A percentile compares a stretch with the other conserved stretches of the same genome.
These are phyloP conservation scores for Isoetes taiwanensis DNA, from an alignment of 75 land plant genomes.

Conservation along the genomic window DNA sequence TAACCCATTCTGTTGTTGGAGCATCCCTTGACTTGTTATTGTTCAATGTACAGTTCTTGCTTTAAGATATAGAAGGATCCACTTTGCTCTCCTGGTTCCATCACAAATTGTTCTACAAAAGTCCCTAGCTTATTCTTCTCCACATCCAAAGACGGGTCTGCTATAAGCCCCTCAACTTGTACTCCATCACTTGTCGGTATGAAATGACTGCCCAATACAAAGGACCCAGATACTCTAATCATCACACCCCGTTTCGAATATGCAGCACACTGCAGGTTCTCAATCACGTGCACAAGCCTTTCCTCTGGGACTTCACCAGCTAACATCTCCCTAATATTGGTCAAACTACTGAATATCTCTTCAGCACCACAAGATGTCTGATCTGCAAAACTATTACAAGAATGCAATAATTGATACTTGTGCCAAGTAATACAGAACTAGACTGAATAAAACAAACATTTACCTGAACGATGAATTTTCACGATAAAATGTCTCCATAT, in stretches of 20 bases:
- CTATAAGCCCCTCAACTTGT: constrained; percentile 83
- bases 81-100: constrained; percentile 53
- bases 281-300: constrained; percentile 83
- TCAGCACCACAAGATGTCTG: constrained; percentile 45
- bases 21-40: too few species aligned
- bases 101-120: constrained; percentile 73
- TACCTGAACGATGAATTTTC: constrained; percentile 70
- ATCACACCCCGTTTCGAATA: constrained; percentile 68
- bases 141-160: constrained; percentile 34
- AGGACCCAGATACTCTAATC: constrained; percentile 87
- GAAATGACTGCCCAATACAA: constrained; percentile 84
- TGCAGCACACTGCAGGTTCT: constrained; percentile 80
- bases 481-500: constrained; percentile 47
- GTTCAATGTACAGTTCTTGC: constrained; percentile 79
- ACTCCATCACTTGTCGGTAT: constrained; percentile 81
- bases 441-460: background rate
- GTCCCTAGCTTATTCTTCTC: constrained; percentile 60
- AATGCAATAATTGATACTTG: too few species aligned
- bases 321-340: constrained; percentile 54
- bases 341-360: constrained; percentile 44
- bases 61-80: constrained; percentile 56
- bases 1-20: too few species aligned
- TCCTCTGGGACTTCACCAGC: constrained; percentile 65
- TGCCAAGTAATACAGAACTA: background rate
- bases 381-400: constrained; percentile 65